Conservation (phyloP, 257 asterid genomes). For the Scutellaria barbata region DNA sequence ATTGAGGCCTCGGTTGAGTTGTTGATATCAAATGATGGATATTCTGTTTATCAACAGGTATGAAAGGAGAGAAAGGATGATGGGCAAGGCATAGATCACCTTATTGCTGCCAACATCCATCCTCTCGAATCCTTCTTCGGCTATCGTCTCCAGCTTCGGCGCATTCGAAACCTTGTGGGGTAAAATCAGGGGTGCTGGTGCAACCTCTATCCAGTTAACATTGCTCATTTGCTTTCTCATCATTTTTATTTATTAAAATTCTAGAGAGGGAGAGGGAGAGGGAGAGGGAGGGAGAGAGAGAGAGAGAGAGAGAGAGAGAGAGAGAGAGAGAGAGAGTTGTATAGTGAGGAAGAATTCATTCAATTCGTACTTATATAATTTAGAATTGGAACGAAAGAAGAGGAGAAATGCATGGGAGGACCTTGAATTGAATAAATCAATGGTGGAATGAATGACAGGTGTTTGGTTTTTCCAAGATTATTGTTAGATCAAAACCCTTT, state of each 20-base stretch:
- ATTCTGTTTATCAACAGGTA: constrained; percentile 51
- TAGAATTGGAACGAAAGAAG: constrained; percentile 13
- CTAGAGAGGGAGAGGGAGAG: constrained; percentile 20
- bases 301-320: constrained; percentile 33
- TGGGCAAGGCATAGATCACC: constrained; percentile 41
- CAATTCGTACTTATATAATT: constrained; percentile 28
- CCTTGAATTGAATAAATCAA: constrained; percentile 30
- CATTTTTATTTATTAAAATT: constrained; percentile 8
- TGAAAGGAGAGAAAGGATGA: constrained; percentile 43
- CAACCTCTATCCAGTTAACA: constrained; percentile 56
- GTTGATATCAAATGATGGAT: constrained; percentile 37
- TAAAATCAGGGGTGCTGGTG: constrained; percentile 54
- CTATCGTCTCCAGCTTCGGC: constrained; percentile 59
- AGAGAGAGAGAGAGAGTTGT: constrained; percentile 22
- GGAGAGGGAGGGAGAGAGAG: constrained; percentile 28
- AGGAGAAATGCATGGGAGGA: constrained; percentile 34
- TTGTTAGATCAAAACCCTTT: constrained; percentile 16
- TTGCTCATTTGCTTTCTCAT: constrained; percentile 53
- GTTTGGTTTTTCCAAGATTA: constrained; percentile 30
- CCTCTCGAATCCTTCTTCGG: constrained; percentile 52
- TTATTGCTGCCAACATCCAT: constrained; percentile 34
- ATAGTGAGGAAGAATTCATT: constrained; percentile 18
- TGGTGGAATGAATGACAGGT: constrained; percentile 34
- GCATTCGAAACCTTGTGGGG: constrained; percentile 51
- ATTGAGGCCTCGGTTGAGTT: constrained; percentile 1